Conservation (phyloP, 179 eudicot genomes). For the Silene noctiflora region DNA sequence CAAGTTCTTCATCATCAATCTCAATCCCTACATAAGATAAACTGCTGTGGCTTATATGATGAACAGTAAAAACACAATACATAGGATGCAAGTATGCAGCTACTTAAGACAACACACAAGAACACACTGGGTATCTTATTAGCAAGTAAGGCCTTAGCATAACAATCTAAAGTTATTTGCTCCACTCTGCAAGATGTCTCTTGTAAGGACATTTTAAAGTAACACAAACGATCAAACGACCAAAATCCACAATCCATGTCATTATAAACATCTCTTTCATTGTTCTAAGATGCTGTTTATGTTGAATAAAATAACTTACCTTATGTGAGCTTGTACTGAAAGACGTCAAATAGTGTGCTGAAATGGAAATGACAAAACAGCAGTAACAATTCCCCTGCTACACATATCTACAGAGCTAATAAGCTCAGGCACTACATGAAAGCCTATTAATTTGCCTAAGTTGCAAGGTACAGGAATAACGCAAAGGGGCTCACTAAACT, state of each 20-base stretch:
- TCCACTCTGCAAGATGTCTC: neutral
- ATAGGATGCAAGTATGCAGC: constrained; percentile 4
- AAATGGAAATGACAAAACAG: too few relatives aligned
- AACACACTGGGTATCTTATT: neutral
- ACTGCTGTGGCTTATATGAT: constrained; percentile 79
- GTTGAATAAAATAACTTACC: neutral
- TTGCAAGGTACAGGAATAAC: neutral
- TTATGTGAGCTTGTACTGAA: neutral
- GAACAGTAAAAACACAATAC: constrained; percentile 37
- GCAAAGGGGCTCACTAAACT: neutral
- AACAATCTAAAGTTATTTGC: neutral
- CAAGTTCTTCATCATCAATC: constrained; percentile 82
- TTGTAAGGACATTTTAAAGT: neutral
- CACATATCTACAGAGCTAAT: too few relatives aligned
- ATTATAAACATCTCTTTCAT: neutral
- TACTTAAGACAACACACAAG: constrained; percentile 8
- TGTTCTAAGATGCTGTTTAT: neutral
- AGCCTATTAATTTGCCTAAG: neutral
- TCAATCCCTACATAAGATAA: constrained; percentile 78
- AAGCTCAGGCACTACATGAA: neutral
- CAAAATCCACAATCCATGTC: neutral
- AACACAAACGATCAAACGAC: neutral
- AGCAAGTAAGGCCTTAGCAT: neutral
- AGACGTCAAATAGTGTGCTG: too few relatives aligned
- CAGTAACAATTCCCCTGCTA: neutral